These are phyloP conservation scores for Xylariaceae sp. DNA, from an alignment of 2,329 filamentous ascomycete genomes.

Conservation along the genomic window DNA sequence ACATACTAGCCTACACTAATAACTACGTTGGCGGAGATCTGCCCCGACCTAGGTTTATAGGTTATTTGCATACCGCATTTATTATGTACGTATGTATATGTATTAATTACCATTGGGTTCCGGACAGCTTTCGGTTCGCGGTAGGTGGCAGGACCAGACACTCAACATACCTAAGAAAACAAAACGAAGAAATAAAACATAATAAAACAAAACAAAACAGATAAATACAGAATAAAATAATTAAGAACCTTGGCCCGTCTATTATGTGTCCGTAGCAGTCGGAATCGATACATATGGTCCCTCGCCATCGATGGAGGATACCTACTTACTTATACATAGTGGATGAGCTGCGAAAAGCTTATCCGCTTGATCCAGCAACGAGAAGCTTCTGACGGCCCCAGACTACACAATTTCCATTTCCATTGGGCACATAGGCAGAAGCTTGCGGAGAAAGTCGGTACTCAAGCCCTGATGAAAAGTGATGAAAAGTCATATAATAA, in stretches of 20 bases:
- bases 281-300: no score
- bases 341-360: constrained; percentile 14
- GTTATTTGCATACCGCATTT: neutral
- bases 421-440: constrained; percentile 19
- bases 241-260: no score
- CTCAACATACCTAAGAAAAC: neutral
- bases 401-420: constrained; percentile 20
- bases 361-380: constrained; percentile 13
- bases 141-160: neutral
- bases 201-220: no score
- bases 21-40: constrained; percentile 1
- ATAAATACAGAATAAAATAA: no score
- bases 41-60: no score
- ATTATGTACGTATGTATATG: no score
- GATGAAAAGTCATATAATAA: constrained; percentile 4
- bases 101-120: neutral
- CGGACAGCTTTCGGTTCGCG: neutral
- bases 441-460: constrained; percentile 22
- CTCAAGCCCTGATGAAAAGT: constrained; percentile 4
- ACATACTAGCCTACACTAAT: neutral
- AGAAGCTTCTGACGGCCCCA: constrained; percentile 17
- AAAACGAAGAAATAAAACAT: neutral
- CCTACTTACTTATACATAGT: no score
- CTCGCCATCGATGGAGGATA: neutral
- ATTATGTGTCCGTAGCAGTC: no score